Evolutionary conservation across 192 early-diverging fungal genomes (phyloP).

Genomic region (Coemansia sp.): DNA sequence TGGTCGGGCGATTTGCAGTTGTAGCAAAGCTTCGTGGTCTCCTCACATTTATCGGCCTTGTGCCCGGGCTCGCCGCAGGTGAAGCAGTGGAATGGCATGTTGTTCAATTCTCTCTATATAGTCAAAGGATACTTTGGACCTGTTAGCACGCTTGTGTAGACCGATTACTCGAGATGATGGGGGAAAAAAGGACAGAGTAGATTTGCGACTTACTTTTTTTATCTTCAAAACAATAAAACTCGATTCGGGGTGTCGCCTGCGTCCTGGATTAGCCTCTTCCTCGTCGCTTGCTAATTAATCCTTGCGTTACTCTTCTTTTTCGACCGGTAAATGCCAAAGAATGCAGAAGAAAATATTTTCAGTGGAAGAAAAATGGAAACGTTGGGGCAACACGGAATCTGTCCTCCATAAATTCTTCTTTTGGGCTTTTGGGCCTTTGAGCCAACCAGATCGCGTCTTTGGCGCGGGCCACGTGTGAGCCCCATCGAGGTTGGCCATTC

Average conservation of each 20-base stretch:
- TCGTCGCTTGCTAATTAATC: neutral
- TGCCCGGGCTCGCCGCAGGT: slow-evolving; percentile 47
- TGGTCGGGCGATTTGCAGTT: slow-evolving; percentile 56
- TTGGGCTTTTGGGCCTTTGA: neutral
- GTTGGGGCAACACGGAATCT: neutral
- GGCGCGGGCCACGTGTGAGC: no score
- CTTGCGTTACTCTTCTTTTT: neutral
- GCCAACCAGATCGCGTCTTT: neutral
- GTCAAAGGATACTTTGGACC: no score
- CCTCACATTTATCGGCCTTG: slow-evolving; percentile 14
- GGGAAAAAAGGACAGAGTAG: no score
- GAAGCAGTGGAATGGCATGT: slow-evolving; percentile 31
- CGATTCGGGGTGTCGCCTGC: neutral
- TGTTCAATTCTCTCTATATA: slow-evolving; percentile 2
- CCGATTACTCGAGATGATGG: no score
- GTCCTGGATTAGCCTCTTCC: neutral
- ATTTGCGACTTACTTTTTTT: neutral
- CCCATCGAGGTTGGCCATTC: no score
- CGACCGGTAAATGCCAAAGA: neutral
- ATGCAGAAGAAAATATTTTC: neutral
- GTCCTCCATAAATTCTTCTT: no score
- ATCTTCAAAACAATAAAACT: neutral
- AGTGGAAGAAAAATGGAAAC: neutral
- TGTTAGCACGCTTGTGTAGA: no score
- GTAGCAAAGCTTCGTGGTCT: slow-evolving; percentile 35